Base-by-base conservation (phyloP, 2,329 filamentous ascomycete genomes). In the Achaetomium macrosporum region DNA sequence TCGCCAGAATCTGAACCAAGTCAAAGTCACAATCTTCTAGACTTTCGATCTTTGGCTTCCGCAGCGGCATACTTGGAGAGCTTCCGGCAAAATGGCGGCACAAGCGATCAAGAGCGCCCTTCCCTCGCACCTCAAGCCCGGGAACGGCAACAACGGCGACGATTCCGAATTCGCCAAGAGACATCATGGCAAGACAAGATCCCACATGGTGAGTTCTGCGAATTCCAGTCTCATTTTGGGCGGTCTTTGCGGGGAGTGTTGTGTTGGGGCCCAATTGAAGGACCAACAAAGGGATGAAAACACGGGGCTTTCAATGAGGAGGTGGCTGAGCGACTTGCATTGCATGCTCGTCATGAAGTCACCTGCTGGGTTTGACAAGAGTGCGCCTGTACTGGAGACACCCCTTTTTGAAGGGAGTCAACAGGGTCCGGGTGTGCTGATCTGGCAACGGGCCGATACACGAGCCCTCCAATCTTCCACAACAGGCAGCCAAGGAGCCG, bases 161-260 rank as follows among this genome's bases (percentile, higher is more conserved):
- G 74, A 75, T 57, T 66, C 66, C 59, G 74, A 74, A 59, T 77
- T 83, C 60, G 73, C 78, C 63, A 76, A 78, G 63, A 83, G 84
- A 69, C 88, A 89, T 69, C 87, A 91, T 71, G 87, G 87, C 74
- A 91, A 91, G 81, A 87, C 86, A 63, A 85, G 87, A 71, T 90
- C 86, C 57, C 87, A 91, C 73, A 88, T 91, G 83, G 87, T 87
- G 74, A 82, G 87, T 84, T 42, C 17, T n/a, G 19, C 29, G 19
- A 1, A 19, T 41, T 47, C 36, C 17, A 17, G 5, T 13, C 12
- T 4, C 11, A 12, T 25, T 45, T 29, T 31, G 19, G 12, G 2
- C 20, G 9, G 9, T 17, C 8, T 25, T 25, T 19, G 19, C 25
- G n/a, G 13, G 13, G 17, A 12, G 15, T 7, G 41, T 45, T 30